Conservation (phyloP, 2,329 filamentous ascomycete genomes). For the Aureobasidium sp. region DNA sequence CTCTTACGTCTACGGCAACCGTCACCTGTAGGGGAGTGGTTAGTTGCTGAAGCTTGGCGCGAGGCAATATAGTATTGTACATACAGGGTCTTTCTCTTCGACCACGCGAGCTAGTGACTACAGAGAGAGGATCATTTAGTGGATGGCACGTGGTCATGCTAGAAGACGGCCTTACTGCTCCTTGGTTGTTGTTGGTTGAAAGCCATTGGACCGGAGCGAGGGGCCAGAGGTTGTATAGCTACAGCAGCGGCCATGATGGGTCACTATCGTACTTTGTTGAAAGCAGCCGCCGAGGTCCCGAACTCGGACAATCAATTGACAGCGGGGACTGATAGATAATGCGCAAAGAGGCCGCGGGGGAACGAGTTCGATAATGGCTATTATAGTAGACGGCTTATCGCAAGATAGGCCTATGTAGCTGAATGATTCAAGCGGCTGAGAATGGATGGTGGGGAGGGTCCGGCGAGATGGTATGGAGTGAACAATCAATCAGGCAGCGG, state of each 20-base stretch:
- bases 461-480: constrained; percentile 1
- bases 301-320: constrained; percentile 17
- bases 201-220: constrained; percentile 39
- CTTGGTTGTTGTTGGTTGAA: constrained; percentile 27
- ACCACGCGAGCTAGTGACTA: constrained; percentile 18
- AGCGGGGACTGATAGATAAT: constrained; percentile 16
- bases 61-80: constrained; percentile 17
- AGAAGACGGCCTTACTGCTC: constrained; percentile 17
- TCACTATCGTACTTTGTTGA: constrained; percentile 12
- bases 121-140: constrained; percentile 19
- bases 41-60: constrained; percentile 37
- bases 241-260: constrained; percentile 41
- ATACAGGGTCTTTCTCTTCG: constrained; percentile 35
- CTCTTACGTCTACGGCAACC: constrained; percentile 67
- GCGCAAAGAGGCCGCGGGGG: constrained; percentile 8
- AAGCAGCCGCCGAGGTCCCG: neutral
- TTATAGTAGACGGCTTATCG: constrained; percentile 14
- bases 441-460: constrained; percentile 3
- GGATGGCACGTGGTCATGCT: constrained; percentile 7
- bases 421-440: constrained; percentile 6
- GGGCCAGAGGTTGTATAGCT: constrained; percentile 41
- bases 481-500: constrained; percentile 21
- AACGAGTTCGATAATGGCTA: constrained; percentile 14
- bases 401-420: constrained; percentile 9
- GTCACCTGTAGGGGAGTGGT: constrained; percentile 49